Base-by-base conservation (phyloP, 129 eudicot species). In the Flaveria trinervia region DNA sequence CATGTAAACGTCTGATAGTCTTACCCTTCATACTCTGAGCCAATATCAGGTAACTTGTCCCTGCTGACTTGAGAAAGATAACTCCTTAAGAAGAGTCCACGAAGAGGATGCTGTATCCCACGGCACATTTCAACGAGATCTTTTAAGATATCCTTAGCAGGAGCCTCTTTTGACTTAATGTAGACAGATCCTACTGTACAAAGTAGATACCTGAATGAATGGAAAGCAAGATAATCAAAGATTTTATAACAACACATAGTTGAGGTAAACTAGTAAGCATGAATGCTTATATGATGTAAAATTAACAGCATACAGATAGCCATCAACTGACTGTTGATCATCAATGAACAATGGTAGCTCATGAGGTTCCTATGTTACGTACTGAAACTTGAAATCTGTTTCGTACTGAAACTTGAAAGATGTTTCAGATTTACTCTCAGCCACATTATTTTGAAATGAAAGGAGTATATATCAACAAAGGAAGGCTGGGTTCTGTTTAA, bases 71-170 rank as follows among this genome's bases (percentile, higher is more conserved):
- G 98, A 65, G 96, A 90, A 52, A 92, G 90, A 71, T 92, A 92
- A 83, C 98, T 92, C 85, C 98, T 88, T 43, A 92, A 78, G 65
- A 92, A 92, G 72, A 92, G 96, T 49, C 98, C 98, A 73, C 98
- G 98, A 59, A 92, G 71, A 74, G 98, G 98, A 83, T 92, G 96
- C 71, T 92, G 98, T 57, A 92, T 88, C 30, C 98, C 98, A 69
- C 98, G 98, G 52, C 96, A 92, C 98, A 92, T 89, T 83, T 92
- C 98, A 71, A 92, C 96, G 74, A 92, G 94, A 81, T 92, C 98
- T 74, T 92, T 92, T 49, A 92, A 85, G n/a, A 92, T 87, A 84
- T 90, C 98, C 82, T 92, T 92, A 17, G 98, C 94, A 74, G 98
- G 98, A 66, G 96, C 98, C 74, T 92, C 98, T 86, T 90, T 92